phyloP scores from a whole-genome alignment of 108 stramenopile genomes.

The Chaetoceros muelleri region DNA sequence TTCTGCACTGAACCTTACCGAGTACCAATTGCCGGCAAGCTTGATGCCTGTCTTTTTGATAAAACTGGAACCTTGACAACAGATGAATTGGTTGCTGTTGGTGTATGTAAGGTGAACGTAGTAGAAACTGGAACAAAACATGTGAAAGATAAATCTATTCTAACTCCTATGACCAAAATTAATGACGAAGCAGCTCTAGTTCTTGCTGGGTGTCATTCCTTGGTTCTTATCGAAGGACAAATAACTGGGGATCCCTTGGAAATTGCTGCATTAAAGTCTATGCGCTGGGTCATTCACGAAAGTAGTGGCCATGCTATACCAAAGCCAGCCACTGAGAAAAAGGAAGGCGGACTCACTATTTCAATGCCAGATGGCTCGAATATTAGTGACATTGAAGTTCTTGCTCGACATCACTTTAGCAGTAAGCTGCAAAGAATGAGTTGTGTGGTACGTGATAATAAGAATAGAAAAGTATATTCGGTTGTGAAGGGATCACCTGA shows the following conservation, averaged over 20 bases:
- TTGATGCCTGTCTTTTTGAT: slow-evolving; percentile 94
- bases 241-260: slow-evolving; percentile 88
- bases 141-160: slow-evolving; percentile 17
- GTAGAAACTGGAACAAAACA: slow-evolving; percentile 25
- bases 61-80: slow-evolving; percentile 98
- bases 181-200: slow-evolving; percentile 60
- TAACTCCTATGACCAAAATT: slow-evolving; percentile 71
- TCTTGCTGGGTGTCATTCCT: slow-evolving; percentile 84
- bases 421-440: slow-evolving; percentile 97
- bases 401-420: slow-evolving; percentile 93
- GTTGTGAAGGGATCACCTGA: slow-evolving; percentile 97
- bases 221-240: slow-evolving; percentile 79
- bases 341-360: slow-evolving; percentile 37
- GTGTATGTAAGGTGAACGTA: slow-evolving; percentile 42
- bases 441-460: slow-evolving; percentile 63
- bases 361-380: slow-evolving; percentile 10
- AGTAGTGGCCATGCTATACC: slow-evolving; percentile 46
- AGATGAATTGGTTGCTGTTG: slow-evolving; percentile 93
- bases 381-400: slow-evolving; percentile 53
- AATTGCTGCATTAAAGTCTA: slow-evolving; percentile 68
- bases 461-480: slow-evolving; percentile 39
- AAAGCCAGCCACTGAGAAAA: slow-evolving; percentile 36
- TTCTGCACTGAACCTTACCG: slow-evolving; percentile 96
- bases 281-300: slow-evolving; percentile 66
- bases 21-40: slow-evolving; percentile 92